A percentile compares a stretch with the other conserved stretches of the same genome.
These are phyloP conservation scores for Alternaria gansuensis DNA, from an alignment of 2,329 filamentous ascomycete genomes.

Conservation along the genomic window DNA sequence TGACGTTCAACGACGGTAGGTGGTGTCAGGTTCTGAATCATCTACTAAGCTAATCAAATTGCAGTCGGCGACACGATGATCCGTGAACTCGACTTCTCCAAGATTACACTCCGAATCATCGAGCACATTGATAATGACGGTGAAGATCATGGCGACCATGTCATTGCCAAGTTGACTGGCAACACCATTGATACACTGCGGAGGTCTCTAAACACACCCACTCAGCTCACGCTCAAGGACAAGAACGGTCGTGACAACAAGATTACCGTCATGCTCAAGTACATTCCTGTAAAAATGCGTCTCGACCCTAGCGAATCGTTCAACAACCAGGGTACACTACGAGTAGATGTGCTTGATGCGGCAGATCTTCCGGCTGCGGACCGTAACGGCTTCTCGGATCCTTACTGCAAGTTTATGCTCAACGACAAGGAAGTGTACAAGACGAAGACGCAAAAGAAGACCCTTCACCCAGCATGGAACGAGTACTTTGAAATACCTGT, in stretches of 20 bases:
- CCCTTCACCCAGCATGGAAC: conserved; percentile 92
- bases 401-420: conserved; percentile 93
- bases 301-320: conserved; percentile 96
- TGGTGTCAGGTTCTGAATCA: neutral
- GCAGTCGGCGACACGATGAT: conserved; percentile 89
- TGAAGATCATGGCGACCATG: conserved; percentile 73
- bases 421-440: conserved; percentile 93
- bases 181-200: conserved; percentile 88
- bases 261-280: conserved; percentile 91
- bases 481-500: conserved; percentile 89
- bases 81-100: conserved; percentile 95
- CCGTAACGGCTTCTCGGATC: conserved; percentile 95
- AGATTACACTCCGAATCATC: conserved; percentile 84
- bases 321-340: conserved; percentile 96
- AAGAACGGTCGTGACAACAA: conserved; percentile 78
- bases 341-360: conserved; percentile 91
- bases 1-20: conserved; percentile 82
- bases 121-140: conserved; percentile 79
- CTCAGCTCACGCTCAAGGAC: conserved; percentile 79
- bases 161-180: conserved; percentile 82
- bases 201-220: conserved; percentile 91
- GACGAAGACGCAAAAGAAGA: conserved; percentile 97
- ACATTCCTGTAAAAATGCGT: conserved; percentile 91
- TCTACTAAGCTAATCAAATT: conserved; percentile 32
- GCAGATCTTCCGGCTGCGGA: conserved; percentile 90